phyloP scores from a whole-genome alignment of 805 yeast genomes.

The Metschnikowia kofuensis region DNA sequence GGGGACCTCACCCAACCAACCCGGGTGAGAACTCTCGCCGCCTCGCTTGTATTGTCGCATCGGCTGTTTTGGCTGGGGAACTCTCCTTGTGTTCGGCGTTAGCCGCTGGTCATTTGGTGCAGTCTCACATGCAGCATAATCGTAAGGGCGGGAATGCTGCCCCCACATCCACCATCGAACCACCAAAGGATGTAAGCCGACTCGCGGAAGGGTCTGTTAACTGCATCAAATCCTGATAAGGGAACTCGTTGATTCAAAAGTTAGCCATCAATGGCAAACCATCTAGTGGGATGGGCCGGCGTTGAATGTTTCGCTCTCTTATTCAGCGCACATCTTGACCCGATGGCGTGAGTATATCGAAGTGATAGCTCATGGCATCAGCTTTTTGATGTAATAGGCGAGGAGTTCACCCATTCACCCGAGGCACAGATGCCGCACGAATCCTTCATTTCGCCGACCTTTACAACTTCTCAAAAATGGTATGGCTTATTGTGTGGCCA shows the following conservation, averaged over 20 bases:
- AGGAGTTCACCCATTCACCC: no score
- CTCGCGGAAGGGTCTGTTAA: constrained; percentile 70
- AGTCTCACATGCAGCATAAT: constrained; percentile 95
- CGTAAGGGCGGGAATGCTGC: constrained; percentile 55
- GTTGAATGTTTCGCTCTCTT: no score
- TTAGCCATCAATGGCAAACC: neutral
- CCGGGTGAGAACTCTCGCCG: constrained; percentile 96
- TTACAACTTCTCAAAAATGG: no score
- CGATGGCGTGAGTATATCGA: no score
- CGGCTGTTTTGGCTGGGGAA: constrained; percentile 95
- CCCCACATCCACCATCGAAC: constrained; percentile 22
- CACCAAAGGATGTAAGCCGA: constrained; percentile 34
- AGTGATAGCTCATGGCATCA: no score
- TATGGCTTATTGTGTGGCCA: neutral
- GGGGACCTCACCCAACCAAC: constrained; percentile 89
- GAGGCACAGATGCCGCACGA: no score
- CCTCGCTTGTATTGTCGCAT: constrained; percentile 87
- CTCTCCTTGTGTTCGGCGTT: constrained; percentile 91
- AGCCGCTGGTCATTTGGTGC: constrained; percentile 98
- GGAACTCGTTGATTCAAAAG: neutral
- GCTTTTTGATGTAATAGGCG: no score
- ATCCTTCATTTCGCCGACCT: no score
- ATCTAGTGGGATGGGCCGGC: no score
- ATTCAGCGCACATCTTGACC: no score
- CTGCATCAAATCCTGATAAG: constrained; percentile 55